phyloP scores from a whole-genome alignment of 805 yeast species.

The Cyberlindnera veronae region DNA sequence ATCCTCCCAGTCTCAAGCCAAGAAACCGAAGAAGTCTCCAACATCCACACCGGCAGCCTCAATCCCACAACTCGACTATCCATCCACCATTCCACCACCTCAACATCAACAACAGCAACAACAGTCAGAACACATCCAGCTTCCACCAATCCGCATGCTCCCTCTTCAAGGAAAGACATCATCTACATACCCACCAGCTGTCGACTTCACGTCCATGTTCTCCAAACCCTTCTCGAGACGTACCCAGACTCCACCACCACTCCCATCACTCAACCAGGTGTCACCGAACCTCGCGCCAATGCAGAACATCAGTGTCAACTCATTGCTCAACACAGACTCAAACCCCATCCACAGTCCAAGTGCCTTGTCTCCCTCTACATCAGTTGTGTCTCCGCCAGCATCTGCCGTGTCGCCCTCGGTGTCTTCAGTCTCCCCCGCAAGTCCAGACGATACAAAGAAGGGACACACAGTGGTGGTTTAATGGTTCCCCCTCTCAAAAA shows the following conservation, averaged over 20 bases:
- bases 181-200: conserved; percentile 32
- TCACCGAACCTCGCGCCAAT: conserved; percentile 11
- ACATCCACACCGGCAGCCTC: conserved; percentile 3
- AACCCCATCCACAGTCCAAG: background rate
- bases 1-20: background rate
- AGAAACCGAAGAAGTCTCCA: conserved; percentile 1
- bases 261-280: background rate
- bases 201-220: conserved; percentile 39
- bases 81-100: background rate
- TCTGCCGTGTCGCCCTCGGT: too few species aligned
- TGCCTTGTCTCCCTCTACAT: background rate
- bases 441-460: too few species aligned
- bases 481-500: too few species aligned
- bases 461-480: too few species aligned
- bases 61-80: background rate
- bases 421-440: too few species aligned
- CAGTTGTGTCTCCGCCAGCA: too few species aligned
- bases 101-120: background rate
- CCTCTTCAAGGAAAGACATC: conserved; percentile 18
- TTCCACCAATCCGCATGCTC: conserved; percentile 26
- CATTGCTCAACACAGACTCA: conserved; percentile 16
- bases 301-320: conserved; percentile 20
- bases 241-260: conserved; percentile 1
- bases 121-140: conserved; percentile 12
- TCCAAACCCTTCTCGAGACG: conserved; percentile 13